phyloP scores from a whole-genome alignment of 306 rosid genomes.

The Castanea sativa region DNA sequence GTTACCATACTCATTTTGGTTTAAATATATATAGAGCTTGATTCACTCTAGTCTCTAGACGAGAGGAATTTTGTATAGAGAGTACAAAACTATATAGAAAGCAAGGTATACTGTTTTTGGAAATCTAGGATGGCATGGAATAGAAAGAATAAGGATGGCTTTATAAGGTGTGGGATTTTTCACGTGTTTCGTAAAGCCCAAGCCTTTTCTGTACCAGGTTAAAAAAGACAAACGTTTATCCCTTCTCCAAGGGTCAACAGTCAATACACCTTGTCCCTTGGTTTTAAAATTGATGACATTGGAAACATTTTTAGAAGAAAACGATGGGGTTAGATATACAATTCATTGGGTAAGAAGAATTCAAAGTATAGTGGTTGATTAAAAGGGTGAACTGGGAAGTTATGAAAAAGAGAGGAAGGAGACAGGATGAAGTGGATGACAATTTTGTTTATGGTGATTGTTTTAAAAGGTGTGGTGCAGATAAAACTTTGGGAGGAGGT shows the following conservation, averaged over 20 bases:
- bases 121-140: too few species aligned
- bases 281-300: neutral
- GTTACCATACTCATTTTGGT: slow-evolving; percentile 5
- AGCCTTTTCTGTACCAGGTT: neutral
- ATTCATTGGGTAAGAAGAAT: too few species aligned
- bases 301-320: neutral
- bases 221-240: neutral
- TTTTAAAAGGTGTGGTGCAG: too few species aligned
- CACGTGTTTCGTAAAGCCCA: neutral
- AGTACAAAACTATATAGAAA: neutral
- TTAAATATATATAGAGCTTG: neutral
- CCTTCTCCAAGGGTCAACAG: slow-evolving; percentile 3
- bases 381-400: too few species aligned
- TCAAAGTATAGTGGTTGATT: too few species aligned
- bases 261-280: neutral
- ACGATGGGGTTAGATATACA: too few species aligned
- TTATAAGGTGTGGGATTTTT: neutral
- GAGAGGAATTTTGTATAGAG: neutral
- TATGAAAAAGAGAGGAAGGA: too few species aligned
- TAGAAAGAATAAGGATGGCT: neutral
- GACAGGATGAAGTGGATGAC: too few species aligned
- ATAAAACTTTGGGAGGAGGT: too few species aligned
- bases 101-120: neutral
- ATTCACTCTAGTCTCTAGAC: too few species aligned
- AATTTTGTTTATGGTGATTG: too few species aligned